Conservation (phyloP, 2,329 filamentous ascomycete species). For the Gnomoniopsis sp. region DNA sequence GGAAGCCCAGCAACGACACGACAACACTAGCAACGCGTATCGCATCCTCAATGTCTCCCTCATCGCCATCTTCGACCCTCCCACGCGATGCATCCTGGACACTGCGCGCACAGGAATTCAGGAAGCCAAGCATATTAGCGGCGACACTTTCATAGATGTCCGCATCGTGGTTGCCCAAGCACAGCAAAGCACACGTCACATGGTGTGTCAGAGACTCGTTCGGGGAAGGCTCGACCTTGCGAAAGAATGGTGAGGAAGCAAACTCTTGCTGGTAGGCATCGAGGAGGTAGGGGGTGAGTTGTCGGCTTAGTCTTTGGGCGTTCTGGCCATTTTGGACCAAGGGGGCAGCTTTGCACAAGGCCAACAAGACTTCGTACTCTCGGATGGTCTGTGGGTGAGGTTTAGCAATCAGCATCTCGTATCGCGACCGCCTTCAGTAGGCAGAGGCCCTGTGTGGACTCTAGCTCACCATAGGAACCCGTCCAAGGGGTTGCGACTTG, state of each 20-base stretch:
- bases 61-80: slow-evolving; percentile 53
- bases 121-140: slow-evolving; percentile 66
- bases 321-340: slow-evolving; percentile 67
- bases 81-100: slow-evolving; percentile 53
- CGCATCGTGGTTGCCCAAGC: slow-evolving; percentile 70
- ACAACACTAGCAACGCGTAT: slow-evolving; percentile 71
- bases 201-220: slow-evolving; percentile 80
- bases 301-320: slow-evolving; percentile 73
- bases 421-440: not conserved
- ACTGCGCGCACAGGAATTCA: slow-evolving; percentile 65
- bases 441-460: not conserved
- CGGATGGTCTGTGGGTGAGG: slow-evolving; percentile 62
- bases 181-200: slow-evolving; percentile 77
- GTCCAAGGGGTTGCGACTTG: slow-evolving; percentile 40
- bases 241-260: slow-evolving; percentile 75
- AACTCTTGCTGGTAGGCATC: slow-evolving; percentile 80
- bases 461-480: slow-evolving; percentile 57
- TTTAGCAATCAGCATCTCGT: slow-evolving; percentile 1
- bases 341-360: slow-evolving; percentile 86
- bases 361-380: slow-evolving; percentile 88
- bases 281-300: slow-evolving; percentile 79
- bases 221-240: slow-evolving; percentile 79
- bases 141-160: slow-evolving; percentile 64
- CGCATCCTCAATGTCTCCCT: slow-evolving; percentile 62
- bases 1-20: slow-evolving; percentile 84